Conservation (phyloP, 116 monocot species). For the Thalassia testudinum region DNA sequence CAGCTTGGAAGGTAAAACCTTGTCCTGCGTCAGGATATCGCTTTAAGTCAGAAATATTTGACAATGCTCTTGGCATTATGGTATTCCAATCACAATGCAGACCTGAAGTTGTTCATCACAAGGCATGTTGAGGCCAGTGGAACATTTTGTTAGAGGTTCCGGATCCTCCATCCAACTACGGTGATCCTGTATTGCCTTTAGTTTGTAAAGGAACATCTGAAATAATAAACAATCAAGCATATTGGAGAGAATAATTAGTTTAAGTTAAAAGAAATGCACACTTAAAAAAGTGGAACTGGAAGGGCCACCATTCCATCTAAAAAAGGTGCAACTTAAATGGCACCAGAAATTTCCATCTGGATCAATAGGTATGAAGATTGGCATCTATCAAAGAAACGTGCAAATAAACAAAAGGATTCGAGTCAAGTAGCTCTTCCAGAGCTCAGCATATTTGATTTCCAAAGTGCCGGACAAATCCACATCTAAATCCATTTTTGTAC, state of each 20-base stretch:
- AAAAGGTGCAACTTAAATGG: too few relatives aligned
- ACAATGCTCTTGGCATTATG: too few relatives aligned
- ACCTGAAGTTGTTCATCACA: constrained; percentile 31
- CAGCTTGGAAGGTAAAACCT: constrained; percentile 31
- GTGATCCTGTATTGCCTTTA: constrained; percentile 51
- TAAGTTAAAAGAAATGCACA: not conserved
- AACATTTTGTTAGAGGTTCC: constrained; percentile 62
- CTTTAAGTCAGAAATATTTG: too few relatives aligned
- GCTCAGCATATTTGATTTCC: too few relatives aligned
- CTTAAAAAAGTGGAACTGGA: too few relatives aligned
- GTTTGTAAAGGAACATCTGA: constrained; percentile 61
- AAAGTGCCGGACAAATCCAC: too few relatives aligned
- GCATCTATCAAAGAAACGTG: not conserved
- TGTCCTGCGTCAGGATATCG: constrained; percentile 25
- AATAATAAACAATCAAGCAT: not conserved
- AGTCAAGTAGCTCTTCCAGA: too few relatives aligned
- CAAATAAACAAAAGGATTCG: not conserved
- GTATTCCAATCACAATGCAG: too few relatives aligned
- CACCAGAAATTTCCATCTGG: too few relatives aligned
- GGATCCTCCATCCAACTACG: constrained; percentile 78
- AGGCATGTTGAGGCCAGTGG: constrained; percentile 61
- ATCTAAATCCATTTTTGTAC: too few relatives aligned
- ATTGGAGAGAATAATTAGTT: not conserved
- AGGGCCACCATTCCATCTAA: too few relatives aligned
- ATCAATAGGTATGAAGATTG: too few relatives aligned